phyloP scores from a whole-genome alignment of 1,284 basidiomycete genomes.

The Mycena sp. region DNA sequence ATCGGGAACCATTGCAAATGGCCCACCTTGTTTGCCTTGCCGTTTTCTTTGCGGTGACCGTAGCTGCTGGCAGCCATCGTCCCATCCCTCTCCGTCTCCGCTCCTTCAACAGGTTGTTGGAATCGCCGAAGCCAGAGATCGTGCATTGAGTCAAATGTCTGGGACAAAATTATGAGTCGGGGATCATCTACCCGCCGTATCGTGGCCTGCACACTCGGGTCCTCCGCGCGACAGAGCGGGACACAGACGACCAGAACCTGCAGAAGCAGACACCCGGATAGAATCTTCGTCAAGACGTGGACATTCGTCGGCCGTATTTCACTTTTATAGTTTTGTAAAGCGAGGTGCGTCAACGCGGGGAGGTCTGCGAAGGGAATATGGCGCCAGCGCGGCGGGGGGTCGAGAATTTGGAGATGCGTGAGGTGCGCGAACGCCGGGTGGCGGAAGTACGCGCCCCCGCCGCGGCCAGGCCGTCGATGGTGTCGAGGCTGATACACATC shows the following conservation, averaged over 20 bases:
- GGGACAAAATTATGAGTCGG: conserved; percentile 1
- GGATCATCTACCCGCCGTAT: conserved; percentile 8
- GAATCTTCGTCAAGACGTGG: conserved; percentile 7
- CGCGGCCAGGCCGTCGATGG: conserved; percentile 1
- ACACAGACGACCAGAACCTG: conserved; percentile 17
- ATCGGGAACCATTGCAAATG: not conserved
- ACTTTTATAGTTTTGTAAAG: conserved; percentile 20
- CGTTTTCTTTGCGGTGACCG: not conserved
- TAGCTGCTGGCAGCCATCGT: not conserved
- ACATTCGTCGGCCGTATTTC: conserved; percentile 9
- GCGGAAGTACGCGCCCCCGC: not conserved
- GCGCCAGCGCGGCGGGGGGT: conserved; percentile 19
- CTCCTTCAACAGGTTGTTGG: too few species aligned
- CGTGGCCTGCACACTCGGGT: not conserved
- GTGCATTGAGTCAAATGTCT: not conserved
- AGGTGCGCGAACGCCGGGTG: conserved; percentile 18
- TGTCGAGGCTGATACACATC: conserved; percentile 23
- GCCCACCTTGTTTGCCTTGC: not conserved
- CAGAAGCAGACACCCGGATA: not conserved
- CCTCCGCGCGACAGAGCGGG: conserved; percentile 1
- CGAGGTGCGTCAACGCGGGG: conserved; percentile 24
- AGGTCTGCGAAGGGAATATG: conserved; percentile 12
- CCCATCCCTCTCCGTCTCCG: not conserved
- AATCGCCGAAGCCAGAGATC: conserved; percentile 3
- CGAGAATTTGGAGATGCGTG: conserved; percentile 27